These are phyloP conservation scores for Platanthera zijinensis DNA, from an alignment of 106 monocot species.

Conservation along the genomic window DNA sequence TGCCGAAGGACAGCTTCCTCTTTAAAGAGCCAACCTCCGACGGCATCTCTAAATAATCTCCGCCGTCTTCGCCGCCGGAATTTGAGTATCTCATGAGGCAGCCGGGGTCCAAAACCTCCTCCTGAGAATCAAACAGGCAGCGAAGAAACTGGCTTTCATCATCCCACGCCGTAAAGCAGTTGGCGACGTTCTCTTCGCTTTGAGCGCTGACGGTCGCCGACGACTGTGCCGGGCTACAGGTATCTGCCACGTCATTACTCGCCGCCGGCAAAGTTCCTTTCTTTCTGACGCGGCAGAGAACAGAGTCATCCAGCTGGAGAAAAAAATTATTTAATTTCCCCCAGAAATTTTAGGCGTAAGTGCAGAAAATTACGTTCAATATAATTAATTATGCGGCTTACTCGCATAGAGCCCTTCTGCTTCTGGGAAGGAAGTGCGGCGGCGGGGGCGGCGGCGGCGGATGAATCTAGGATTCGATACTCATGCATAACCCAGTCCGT, in stretches of 20 bases:
- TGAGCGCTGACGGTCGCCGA: not conserved
- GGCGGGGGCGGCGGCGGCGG: too few species aligned
- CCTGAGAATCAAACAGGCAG: not conserved
- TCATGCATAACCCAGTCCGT: too few species aligned
- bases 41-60: not conserved
- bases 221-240: not conserved
- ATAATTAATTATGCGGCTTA: too few species aligned
- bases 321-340: too few species aligned
- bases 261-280: not conserved
- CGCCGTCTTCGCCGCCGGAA: not conserved
- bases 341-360: too few species aligned
- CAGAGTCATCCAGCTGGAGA: slow-evolving; percentile 1
- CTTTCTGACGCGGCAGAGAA: not conserved
- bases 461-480: too few species aligned
- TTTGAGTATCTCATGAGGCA: not conserved
- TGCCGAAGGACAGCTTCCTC: not conserved
- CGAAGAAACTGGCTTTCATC: not conserved
- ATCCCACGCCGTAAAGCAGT: not conserved
- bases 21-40: not conserved
- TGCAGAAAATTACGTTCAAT: too few species aligned
- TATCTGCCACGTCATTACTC: not conserved
- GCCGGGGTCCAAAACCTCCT: not conserved
- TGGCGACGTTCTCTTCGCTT: not conserved
- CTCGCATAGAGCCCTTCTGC: too few species aligned
- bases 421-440: too few species aligned